These are phyloP conservation scores for Nicotiana attenuata DNA, from an alignment of 257 asterid species.

Conservation along the genomic window DNA sequence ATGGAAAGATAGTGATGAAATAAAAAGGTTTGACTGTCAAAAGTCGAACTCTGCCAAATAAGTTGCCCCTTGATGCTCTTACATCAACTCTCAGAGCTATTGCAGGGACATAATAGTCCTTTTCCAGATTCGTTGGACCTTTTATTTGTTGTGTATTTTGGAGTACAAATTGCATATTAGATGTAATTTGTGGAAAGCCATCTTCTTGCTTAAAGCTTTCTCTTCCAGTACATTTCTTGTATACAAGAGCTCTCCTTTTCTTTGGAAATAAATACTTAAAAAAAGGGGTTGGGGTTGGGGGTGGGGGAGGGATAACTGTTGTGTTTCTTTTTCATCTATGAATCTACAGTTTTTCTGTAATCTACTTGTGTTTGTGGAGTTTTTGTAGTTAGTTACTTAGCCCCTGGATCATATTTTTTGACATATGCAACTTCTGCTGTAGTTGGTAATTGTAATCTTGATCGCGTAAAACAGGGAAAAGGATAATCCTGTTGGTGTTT, in stretches of 20 bases:
- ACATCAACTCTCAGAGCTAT: background rate
- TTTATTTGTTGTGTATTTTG: too few relatives aligned
- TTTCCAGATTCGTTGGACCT: background rate
- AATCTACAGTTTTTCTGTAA: background rate
- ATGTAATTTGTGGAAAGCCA: background rate
- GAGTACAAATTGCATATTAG: background rate
- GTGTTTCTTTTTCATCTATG: background rate
- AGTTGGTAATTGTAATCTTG: too few relatives aligned
- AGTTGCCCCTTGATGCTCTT: background rate
- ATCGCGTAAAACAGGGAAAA: too few relatives aligned
- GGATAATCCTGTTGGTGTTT: too few relatives aligned
- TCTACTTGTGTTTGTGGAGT: too few relatives aligned
- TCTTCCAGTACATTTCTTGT: background rate
- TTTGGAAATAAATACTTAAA: too few relatives aligned
- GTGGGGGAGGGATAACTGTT: background rate
- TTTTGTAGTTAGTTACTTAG: too few relatives aligned
- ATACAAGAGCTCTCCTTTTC: too few relatives aligned
- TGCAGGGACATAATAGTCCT: background rate
- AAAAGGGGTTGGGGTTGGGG: too few relatives aligned
- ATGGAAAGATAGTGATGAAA: background rate
- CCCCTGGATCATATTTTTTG: too few relatives aligned
- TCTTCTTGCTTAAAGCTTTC: background rate
- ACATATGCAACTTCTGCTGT: too few relatives aligned
- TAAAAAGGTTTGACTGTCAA: background rate
- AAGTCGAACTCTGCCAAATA: background rate